phyloP scores from a whole-genome alignment of 192 early-diverging fungal genomes.

The Mycoemilia scoparia region DNA sequence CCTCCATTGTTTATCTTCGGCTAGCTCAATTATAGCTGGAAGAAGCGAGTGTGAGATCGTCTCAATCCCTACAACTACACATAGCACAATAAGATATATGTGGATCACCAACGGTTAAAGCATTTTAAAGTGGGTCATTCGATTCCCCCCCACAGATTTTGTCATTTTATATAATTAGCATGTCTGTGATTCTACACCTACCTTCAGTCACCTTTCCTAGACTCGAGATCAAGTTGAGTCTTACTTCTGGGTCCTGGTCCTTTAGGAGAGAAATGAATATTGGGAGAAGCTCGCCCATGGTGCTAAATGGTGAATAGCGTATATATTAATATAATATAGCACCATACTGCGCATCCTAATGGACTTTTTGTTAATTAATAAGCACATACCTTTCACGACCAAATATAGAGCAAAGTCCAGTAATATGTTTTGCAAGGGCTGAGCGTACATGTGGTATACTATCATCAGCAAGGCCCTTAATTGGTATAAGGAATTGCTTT shows the following conservation, averaged over 20 bases:
- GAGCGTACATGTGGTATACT: conserved; percentile 91
- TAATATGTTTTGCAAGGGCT: conserved; percentile 89
- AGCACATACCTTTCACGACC: conserved; percentile 91
- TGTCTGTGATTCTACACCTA: too few species aligned
- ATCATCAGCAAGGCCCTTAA: conserved; percentile 89
- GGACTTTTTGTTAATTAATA: not conserved
- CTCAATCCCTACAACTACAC: conserved; percentile 97
- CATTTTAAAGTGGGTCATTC: too few species aligned
- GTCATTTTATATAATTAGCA: not conserved
- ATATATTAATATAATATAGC: conserved; percentile 6
- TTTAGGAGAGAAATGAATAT: conserved; percentile 91
- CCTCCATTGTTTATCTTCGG: conserved; percentile 99
- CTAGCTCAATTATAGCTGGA: conserved; percentile 95
- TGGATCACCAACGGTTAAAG: too few species aligned
- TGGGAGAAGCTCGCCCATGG: conserved; percentile 87
- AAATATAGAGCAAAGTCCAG: conserved; percentile 83
- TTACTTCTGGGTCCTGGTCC: conserved; percentile 93
- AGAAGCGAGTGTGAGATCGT: conserved; percentile 89
- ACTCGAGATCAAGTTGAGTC: conserved; percentile 96
- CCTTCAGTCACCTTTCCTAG: conserved; percentile 89
- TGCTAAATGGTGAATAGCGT: too few species aligned
- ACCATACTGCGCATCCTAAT: not conserved
- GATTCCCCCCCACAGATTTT: too few species aligned
- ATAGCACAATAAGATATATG: too few species aligned
- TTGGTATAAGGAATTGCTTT: conserved; percentile 65